Percentiles rank a stretch among this genome's conserved stretches.
These are phyloP conservation scores for Gossypium herbaceum DNA, from an alignment of 345 rosid species.

Conservation along the genomic window DNA sequence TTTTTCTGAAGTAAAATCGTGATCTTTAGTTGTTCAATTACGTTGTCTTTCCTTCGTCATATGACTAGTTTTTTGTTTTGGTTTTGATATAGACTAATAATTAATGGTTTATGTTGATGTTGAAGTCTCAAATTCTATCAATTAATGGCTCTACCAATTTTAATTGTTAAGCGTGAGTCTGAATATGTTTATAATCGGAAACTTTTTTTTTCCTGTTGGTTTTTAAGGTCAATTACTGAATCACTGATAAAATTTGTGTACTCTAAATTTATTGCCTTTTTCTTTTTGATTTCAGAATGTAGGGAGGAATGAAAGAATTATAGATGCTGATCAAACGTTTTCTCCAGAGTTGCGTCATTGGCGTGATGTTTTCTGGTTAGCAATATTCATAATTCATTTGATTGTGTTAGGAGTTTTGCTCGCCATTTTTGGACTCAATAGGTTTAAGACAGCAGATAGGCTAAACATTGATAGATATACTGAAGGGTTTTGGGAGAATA, in stretches of 20 bases:
- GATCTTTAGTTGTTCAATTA: neutral
- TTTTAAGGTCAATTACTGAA: neutral
- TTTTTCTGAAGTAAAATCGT: neutral
- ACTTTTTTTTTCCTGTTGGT: neutral
- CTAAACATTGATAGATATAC: constrained; percentile 65
- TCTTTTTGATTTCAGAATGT: constrained; percentile 37
- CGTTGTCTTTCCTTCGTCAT: neutral
- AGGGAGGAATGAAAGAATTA: constrained; percentile 58
- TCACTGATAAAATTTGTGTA: neutral
- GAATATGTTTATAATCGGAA: neutral
- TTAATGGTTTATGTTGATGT: neutral
- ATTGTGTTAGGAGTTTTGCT: constrained; percentile 61
- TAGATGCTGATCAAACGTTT: constrained; percentile 41
- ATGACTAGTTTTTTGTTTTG: neutral
- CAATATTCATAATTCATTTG: constrained; percentile 68
- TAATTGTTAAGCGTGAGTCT: neutral
- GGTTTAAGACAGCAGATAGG: constrained; percentile 72
- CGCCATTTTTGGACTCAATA: constrained; percentile 64
- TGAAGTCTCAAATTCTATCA: neutral
- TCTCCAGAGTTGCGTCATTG: constrained; percentile 55
- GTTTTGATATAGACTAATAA: neutral
- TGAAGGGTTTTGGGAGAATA: constrained; percentile 34
- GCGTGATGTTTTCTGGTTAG: constrained; percentile 93
- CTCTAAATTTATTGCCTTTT: neutral
- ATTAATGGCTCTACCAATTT: neutral